Conservation (phyloP, 1,284 basidiomycete species). For the Erythrobasidium hasegawianum region DNA sequence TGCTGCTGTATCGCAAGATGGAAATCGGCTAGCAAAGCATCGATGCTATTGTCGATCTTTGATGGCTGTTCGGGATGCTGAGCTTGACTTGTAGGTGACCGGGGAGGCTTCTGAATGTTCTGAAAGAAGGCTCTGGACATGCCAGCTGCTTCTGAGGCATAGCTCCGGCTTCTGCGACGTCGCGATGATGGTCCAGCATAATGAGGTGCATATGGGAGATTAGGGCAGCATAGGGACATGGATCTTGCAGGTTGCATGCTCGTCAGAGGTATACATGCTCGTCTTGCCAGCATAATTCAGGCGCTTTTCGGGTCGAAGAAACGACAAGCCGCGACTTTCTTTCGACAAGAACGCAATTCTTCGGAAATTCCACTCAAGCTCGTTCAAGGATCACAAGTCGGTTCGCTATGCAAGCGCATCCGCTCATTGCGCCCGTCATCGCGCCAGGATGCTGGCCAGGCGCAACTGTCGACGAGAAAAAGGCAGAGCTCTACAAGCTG, state of each 20-base stretch:
- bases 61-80: conserved; percentile 23
- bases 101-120: conserved; percentile 6
- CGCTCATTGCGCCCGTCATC: conserved; percentile 28
- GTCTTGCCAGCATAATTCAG: conserved; percentile 2
- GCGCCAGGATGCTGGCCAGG: conserved; percentile 33
- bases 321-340: conserved; percentile 1
- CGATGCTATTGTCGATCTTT: conserved; percentile 1
- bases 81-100: conserved; percentile 21
- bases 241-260: too few relatives aligned
- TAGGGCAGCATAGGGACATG: too few relatives aligned
- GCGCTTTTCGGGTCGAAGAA: neutral
- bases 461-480: conserved; percentile 32
- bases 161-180: neutral
- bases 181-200: neutral
- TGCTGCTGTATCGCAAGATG: conserved; percentile 9
- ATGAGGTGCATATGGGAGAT: too few relatives aligned
- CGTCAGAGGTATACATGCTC: neutral
- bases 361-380: neutral
- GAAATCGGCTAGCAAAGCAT: conserved; percentile 11
- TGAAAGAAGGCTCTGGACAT: neutral
- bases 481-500: conserved; percentile 20
- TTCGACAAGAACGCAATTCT: neutral
- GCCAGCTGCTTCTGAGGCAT: conserved; percentile 23
- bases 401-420: conserved; percentile 27
- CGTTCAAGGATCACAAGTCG: neutral